Conservation (phyloP, 805 yeast genomes). For the Yamadazyma kitorensis region DNA sequence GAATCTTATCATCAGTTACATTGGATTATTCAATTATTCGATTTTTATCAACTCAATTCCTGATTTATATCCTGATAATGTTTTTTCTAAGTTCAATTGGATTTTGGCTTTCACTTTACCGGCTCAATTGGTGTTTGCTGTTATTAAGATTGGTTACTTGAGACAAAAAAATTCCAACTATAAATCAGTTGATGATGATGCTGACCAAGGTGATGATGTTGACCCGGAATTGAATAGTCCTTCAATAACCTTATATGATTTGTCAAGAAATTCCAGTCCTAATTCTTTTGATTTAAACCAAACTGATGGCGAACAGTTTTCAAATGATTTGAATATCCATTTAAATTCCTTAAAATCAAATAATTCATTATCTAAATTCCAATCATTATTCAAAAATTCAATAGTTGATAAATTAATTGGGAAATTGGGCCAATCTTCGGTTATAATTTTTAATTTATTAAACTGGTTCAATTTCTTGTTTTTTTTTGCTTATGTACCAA, state of each 20-base stretch:
- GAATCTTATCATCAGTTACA: constrained; percentile 44
- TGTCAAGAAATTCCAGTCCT: constrained; percentile 13
- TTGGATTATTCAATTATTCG: constrained; percentile 54
- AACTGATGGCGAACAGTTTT: neutral
- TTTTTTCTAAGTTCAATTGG: constrained; percentile 64
- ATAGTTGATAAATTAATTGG: constrained; percentile 10
- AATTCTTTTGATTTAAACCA: constrained; percentile 23
- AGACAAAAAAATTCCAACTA: constrained; percentile 5
- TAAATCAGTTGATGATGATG: constrained; percentile 4
- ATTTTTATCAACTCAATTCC: constrained; percentile 61
- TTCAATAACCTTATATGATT: constrained; percentile 24
- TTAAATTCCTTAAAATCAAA: constrained; percentile 1
- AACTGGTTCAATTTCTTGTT: constrained; percentile 66
- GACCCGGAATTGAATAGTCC: constrained; percentile 9
- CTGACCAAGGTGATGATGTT: neutral
- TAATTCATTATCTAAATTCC: neutral
- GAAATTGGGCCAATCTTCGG: constrained; percentile 26
- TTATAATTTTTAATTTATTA: constrained; percentile 41
- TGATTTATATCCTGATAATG: constrained; percentile 69
- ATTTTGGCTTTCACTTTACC: constrained; percentile 53
- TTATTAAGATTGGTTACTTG: constrained; percentile 14
- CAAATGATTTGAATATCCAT: constrained; percentile 6
- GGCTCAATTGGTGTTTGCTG: constrained; percentile 35
- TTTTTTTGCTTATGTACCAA: constrained; percentile 55
- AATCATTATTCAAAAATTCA: constrained; percentile 7